Base-by-base conservation (phyloP, 768 basidiomycete genomes). In the Megacollybia marginata region DNA sequence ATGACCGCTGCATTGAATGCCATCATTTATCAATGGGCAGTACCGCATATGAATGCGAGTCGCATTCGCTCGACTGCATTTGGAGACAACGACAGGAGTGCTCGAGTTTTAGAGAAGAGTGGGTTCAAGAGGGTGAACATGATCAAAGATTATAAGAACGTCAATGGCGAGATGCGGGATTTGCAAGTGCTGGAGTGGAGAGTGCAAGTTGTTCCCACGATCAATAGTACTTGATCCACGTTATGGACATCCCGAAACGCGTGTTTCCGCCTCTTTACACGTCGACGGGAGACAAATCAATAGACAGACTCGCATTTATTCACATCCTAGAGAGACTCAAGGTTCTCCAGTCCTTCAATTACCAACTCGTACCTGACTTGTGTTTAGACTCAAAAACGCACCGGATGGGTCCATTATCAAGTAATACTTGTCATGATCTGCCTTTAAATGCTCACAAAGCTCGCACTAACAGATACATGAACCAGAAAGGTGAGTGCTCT, bases 391-490 rank as follows among this genome's bases (percentile, higher is more conserved):
- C 92, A 97, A 61, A 95, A 93, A 64, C 79, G 95, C 9, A 96
- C 93, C 0, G 95, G 95, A 53, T 99, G 94, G 95, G 78, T 93
- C 32, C 76, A 94, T 56, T 77, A 92, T 58, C 77, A 86, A 42
- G 88, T 89, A 55, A 50, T 76, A 20, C 48, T 19, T 23, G 48
- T 13, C n/a, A 16, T 54, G 15, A 48, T 50, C 28, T 48, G 42
- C 50, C 20, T 55, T 19, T 4, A 34, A 23, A 1, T 34, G 48
- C 54, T 35, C 16, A 50, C 46, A 44, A 48, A 13, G 15, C 45
- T 11, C 6, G 28, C 5, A 4, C 36, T 11, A 2, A 12, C 61
- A 94, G 92, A 80, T 94, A n/a, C 79, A 82, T 15, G 76, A 78
- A 53, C 78, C 90, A 5, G 91, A 95, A 69, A 92, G 90, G 92